phyloP scores from a whole-genome alignment of 164 flowering plant genomes.

The Liriodendron chinense region DNA sequence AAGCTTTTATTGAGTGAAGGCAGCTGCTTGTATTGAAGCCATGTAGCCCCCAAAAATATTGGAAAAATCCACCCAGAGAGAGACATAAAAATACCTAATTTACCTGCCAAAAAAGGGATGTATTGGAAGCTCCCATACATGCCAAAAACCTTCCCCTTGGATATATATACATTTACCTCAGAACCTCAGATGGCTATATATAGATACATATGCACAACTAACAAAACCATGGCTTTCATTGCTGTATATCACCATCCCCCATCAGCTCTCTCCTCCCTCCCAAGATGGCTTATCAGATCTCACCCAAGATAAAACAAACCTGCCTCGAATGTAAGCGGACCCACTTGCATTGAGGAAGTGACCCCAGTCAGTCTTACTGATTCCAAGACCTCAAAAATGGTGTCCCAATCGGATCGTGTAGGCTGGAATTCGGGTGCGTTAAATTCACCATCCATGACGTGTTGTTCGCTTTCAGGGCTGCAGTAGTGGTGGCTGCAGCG shows the following conservation, averaged over 20 bases:
- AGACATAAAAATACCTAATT: background rate
- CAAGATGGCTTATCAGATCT: background rate
- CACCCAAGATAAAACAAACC: background rate
- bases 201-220: background rate
- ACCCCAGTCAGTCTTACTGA: constrained; percentile 21
- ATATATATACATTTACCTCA: background rate
- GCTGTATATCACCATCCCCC: no score
- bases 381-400: constrained; percentile 76
- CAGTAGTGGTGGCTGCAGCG: constrained; percentile 12
- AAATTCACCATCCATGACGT: constrained; percentile 56
- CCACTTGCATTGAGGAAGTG: no score
- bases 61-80: background rate
- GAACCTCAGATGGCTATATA: background rate
- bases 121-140: background rate
- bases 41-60: background rate
- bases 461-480: constrained; percentile 4
- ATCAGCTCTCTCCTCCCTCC: no score
- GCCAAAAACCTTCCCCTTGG: background rate
- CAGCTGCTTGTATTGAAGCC: no score
- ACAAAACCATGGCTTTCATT: background rate
- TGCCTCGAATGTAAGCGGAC: no score
- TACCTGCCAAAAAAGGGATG: background rate
- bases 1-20: background rate
- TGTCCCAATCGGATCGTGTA: constrained; percentile 56
- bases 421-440: constrained; percentile 38